Percentiles rank a stretch among this genome's conserved stretches.
These are phyloP conservation scores for Tirmania nivea DNA, from an alignment of 495 filamentous ascomycete genomes.

Conservation along the genomic window DNA sequence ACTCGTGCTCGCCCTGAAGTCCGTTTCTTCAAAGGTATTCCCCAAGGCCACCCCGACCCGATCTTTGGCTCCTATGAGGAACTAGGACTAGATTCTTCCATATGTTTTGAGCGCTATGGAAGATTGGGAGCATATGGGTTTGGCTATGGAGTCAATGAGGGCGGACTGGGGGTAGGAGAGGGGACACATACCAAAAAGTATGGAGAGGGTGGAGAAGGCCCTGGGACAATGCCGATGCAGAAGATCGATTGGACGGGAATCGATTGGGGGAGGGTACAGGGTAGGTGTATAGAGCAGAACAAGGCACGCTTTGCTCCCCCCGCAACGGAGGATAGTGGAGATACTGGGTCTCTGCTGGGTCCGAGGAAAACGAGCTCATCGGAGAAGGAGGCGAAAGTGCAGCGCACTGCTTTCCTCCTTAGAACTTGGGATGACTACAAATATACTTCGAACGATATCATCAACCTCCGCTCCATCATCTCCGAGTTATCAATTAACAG, in stretches of 20 bases:
- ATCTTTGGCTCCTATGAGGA: slow-evolving; percentile 64
- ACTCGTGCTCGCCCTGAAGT: slow-evolving; percentile 9
- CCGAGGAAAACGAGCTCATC: slow-evolving; percentile 3
- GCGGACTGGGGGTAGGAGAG: slow-evolving; percentile 64
- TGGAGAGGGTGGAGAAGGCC: slow-evolving; percentile 52
- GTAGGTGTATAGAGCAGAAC: slow-evolving; percentile 40
- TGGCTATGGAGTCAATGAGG: slow-evolving; percentile 53
- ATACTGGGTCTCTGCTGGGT: neutral
- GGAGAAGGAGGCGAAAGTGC: slow-evolving; percentile 18
- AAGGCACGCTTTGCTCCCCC: slow-evolving; percentile 30
- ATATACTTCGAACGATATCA: slow-evolving; percentile 49
- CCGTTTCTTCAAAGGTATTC: slow-evolving; percentile 32
- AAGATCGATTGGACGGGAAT: slow-evolving; percentile 42
- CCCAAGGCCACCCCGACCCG: slow-evolving; percentile 59
- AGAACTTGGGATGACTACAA: slow-evolving; percentile 44
- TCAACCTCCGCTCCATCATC: slow-evolving; percentile 49
- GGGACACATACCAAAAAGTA: slow-evolving; percentile 43
- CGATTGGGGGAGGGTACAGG: slow-evolving; percentile 49
- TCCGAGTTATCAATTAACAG: slow-evolving; percentile 49
- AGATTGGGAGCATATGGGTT: slow-evolving; percentile 73
- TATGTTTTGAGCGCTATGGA: slow-evolving; percentile 89
- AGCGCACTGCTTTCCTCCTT: slow-evolving; percentile 47
- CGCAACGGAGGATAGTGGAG: neutral
- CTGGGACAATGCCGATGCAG: slow-evolving; percentile 14
- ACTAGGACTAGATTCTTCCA: slow-evolving; percentile 48